Evolutionary conservation across 108 stramenopile species (phyloP), one percentile per base, ranked within the genome.

Genomic region (Mayamaea pseudoterrestris): DNA sequence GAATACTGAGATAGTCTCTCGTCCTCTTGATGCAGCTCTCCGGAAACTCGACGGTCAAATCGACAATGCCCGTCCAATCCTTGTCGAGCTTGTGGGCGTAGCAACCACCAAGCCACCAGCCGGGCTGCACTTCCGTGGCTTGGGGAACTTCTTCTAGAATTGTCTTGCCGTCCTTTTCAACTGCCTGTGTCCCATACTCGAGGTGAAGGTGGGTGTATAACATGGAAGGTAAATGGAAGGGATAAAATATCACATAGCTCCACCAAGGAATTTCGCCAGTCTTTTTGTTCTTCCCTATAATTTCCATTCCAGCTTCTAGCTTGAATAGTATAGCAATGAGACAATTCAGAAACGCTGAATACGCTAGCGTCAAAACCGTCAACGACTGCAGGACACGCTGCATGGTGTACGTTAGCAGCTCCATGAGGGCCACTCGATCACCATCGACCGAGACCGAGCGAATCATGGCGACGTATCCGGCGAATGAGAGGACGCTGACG

Each of bases 21-120:
- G 81, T 83, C 24, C 61, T 32, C 23, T 74, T 53, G 29, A 68
- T 58, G 41, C 81, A 83, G 16, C 35, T 36, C 45, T 91, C 90
- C 2, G 84, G 84, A 48, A 91, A 91, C 50, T 91, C 90, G 7
- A 91, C 90, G 4, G 90, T 91, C 28, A 83, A 47, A 58, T 91
- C 90, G 30, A 91, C 64, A 18, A 86, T 66, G 5, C 82, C 79
- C 4, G 74, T 82, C 83, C 83, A 91, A 14, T 81, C 58, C 55
- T 68, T 83, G 43, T 74, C 51, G 13, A 91, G 68, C 58, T 77
- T 66, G 54, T 91, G 52, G 18, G 66, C 71, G 53, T 84, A 71
- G 57, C 81, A 80, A 29, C 89, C 83, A 22, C 90, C 90, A 25
- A 91, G 73, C 77, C 79, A 91, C 78, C 84, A 86, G 20, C 90